Evolutionary conservation across 2,329 filamentous ascomycete species (phyloP), one percentile per base, ranked within the genome.

Genomic region (Fusarium incarnatum): DNA sequence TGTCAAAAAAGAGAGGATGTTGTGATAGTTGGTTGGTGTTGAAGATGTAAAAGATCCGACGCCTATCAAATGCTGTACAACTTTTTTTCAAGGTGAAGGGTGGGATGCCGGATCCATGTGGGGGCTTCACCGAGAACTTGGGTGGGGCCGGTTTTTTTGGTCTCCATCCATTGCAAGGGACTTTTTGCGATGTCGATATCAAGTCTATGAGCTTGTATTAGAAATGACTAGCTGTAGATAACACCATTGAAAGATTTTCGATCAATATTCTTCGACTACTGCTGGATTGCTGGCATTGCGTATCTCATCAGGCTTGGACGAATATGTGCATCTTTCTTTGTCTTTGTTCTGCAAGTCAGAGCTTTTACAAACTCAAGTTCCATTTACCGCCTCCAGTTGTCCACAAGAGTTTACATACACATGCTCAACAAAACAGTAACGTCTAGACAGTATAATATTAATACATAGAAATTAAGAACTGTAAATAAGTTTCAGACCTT

Each of bases 71-170:
- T 46, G 48, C 49, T 67, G 45, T 60, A 32, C 60, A 70, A 73
- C 70, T 72, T 75, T 74, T 74, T 74, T 74, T 62, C 48, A 69
- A 59, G 67, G 69, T 71, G 59, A 60, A 48, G 67, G 66, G 70
- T 74, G 65, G 70, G 70, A 70, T 72, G 56, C 48, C 53, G 60
- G 61, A 49, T 65, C 55, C 23, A 64, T 70, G 72, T 74, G 67
- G 72, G 71, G 72, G 67, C 58, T 28, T 71, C 50, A 68, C 58
- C 64, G 64, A 71, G 48, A 45, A 53, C 7, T 53, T 8, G 23
- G 66, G 63, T 66, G 63, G 63, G 62, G 63, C 63, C 63, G 62
- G 37, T 5, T 40, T 52, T 45, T 25, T 55, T 22, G 42, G 32
- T 22, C 32, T 28, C 34, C 10, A 37, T 37, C 9, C 18, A 37